Base-by-base conservation (phyloP, 2,329 filamentous ascomycete species). In the Neospermospora avenae region DNA sequence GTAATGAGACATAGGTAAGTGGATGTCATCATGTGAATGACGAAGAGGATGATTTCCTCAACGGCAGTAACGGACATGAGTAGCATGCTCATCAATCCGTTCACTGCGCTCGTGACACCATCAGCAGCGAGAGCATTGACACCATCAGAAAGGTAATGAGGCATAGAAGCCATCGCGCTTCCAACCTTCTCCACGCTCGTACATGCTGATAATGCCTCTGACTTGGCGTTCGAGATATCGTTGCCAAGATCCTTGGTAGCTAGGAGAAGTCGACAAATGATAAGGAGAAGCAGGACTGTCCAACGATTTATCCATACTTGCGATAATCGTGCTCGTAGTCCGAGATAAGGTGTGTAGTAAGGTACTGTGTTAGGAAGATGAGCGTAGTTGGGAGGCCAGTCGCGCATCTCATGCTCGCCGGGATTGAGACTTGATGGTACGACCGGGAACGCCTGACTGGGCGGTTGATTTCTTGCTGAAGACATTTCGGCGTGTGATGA, bases 271-370 rank as follows among this genome's bases (percentile, higher is more conserved):
- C 93, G 86, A 64, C 89, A 84, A 55, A 99, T 86, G 58, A 98
- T 87, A 57, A 99, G 85, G 61, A 96, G 75, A 51, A 98, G 81
- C 51, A 99, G 82, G 62, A 98, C 81, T 41, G 95, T 98, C 95
- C 95, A 99, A 75, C 90, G 85, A 80, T 99, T 98, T 78, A 99
- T 87, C 92, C 93, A 97, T 75, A 96, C 83, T 80, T 99, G 95
- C 55, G 95, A 98, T 70, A 98, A 83, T 70, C 93, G 88, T 69
- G 93, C 88, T 71, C 87, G 86, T 72, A 97, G 85, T 69, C 93
- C 92, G 65, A 99, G 89, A 75, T 98, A 98, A 63, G 95, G 93
- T 65, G 92, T 97, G 71, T 89, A 82, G 72, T 84, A 84, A 73
- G 84, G 84, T 74, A 85, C 82, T 65, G 89, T 86, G 73, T 80